Conservation (phyloP, 2,329 filamentous ascomycete genomes). For the Aspergillus puulaauensis region DNA sequence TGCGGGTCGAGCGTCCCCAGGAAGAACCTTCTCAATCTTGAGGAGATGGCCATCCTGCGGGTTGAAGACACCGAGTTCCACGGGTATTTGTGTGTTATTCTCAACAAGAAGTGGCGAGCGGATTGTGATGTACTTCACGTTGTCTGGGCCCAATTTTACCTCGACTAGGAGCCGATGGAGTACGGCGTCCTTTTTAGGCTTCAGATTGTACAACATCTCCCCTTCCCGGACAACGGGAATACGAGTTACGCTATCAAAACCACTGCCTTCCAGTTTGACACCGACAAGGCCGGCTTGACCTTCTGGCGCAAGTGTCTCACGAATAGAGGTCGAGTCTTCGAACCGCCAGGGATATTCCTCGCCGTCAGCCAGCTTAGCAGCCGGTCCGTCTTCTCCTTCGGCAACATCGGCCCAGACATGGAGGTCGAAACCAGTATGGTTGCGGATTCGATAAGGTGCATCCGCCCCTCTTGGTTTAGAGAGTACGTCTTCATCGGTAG, state of each 20-base stretch:
- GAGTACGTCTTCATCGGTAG: slow-evolving; percentile 83
- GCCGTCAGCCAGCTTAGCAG: slow-evolving; percentile 78
- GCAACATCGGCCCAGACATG: slow-evolving; percentile 77
- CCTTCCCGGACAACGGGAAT: slow-evolving; percentile 93
- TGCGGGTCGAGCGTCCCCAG: slow-evolving; percentile 83
- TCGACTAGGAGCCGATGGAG: slow-evolving; percentile 90
- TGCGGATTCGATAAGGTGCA: slow-evolving; percentile 88
- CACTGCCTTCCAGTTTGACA: slow-evolving; percentile 84
- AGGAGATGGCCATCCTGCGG: slow-evolving; percentile 82
- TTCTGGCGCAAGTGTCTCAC: slow-evolving; percentile 86
- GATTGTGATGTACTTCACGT: slow-evolving; percentile 97
- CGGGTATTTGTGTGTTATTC: slow-evolving; percentile 93
- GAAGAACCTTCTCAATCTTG: slow-evolving; percentile 96
- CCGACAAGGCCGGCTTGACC: slow-evolving; percentile 76
- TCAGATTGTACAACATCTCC: slow-evolving; percentile 83
- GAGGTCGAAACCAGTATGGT: slow-evolving; percentile 92
- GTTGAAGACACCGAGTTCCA: slow-evolving; percentile 90
- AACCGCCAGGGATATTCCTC: slow-evolving; percentile 95
- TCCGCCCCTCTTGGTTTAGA: slow-evolving; percentile 90
- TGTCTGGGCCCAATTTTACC: slow-evolving; percentile 85
- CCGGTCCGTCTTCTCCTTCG: slow-evolving; percentile 65
- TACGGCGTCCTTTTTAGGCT: slow-evolving; percentile 80
- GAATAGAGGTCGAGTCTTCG: slow-evolving; percentile 93
- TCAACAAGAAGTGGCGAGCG: slow-evolving; percentile 88
- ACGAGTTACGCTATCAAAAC: slow-evolving; percentile 85